Conservation (phyloP, 257 asterid species). For the Striga asiatica region DNA sequence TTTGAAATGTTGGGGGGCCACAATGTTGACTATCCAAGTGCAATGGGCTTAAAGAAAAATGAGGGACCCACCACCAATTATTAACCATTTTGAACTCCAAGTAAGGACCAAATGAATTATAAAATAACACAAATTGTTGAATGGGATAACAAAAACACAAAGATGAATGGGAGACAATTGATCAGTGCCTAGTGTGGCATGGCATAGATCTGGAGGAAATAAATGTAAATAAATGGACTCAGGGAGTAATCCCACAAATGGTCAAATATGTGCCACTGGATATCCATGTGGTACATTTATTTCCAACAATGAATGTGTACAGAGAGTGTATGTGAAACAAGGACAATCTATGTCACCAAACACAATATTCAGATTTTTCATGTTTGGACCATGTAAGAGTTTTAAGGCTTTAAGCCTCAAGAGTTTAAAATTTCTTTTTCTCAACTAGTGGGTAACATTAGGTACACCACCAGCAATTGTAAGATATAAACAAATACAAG, state of each 20-base stretch:
- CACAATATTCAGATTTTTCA: too few species aligned
- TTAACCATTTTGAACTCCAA: too few species aligned
- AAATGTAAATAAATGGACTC: slow-evolving; percentile 24
- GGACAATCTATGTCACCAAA: slow-evolving; percentile 6
- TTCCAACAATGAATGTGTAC: background rate
- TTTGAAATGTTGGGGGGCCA: slow-evolving; percentile 22
- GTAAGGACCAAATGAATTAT: too few species aligned
- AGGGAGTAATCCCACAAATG: slow-evolving; percentile 28
- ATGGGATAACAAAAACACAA: too few species aligned
- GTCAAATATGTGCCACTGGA: slow-evolving; percentile 14
- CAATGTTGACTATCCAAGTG: slow-evolving; percentile 14
- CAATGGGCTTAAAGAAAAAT: background rate
- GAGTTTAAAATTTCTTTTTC: too few species aligned
- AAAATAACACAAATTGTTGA: too few species aligned
- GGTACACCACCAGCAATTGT: slow-evolving; percentile 14
- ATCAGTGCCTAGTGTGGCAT: too few species aligned
- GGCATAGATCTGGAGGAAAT: slow-evolving; percentile 24
- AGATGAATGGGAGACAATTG: background rate
- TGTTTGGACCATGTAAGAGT: too few species aligned
- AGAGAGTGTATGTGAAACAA: background rate
- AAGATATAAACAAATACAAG: too few species aligned
- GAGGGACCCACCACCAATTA: slow-evolving; percentile 12
- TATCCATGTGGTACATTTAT: slow-evolving; percentile 5
- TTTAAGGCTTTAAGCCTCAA: slow-evolving; percentile 22
- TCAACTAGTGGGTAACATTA: slow-evolving; percentile 23